Evolutionary conservation across 2,329 filamentous ascomycete species (phyloP), one percentile per base, ranked within the genome.

Genomic region (Rutstroemia sp.): DNA sequence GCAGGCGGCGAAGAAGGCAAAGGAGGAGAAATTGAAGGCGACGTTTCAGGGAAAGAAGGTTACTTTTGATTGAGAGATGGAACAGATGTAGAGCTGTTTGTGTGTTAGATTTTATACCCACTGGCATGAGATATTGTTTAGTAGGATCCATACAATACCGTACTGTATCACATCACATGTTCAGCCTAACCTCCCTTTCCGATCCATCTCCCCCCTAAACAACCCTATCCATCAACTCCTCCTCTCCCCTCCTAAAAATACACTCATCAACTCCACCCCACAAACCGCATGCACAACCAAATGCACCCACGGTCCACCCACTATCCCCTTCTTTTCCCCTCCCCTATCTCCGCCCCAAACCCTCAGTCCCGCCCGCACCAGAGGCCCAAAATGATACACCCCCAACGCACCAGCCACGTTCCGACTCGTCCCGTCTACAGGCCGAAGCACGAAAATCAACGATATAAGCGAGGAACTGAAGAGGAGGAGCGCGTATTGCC

Each of bases 11-110:
- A 83, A 83, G 56, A 80, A 76, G 61, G 78, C 78, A 1, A 84
- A 85, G 70, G 80, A 83, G 63, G 72, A 73, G 59, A 73, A 78
- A 60, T 75, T 78, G 65, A 76, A 75, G 47, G 76, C 75, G 21
- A 71, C 73, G 21, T 85, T 83, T 67, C 66, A 76, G 55, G 81
- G 81, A 51, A 78, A 75, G 60, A 84, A 84, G 70, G 79, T 85
- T 55, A 75, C 74, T 19, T 85, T 84, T 71, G 80, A 83, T 66
- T 81, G 55, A 66, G 3, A 14, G 6, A 5, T 39, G 9, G 23
- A 27, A 34, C 27, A 30, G 25, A 23, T 8, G 21, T 4, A 34
- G 9, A 34, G 10, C 30, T 34, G 30, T 34, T 34, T 14, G 12
- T 34, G 30, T 34, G 30, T 34, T 34, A 12, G 30, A 34, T 10